Evolutionary conservation across 805 yeast genomes (phyloP).

Genomic region (Torulaspora maleeae): DNA sequence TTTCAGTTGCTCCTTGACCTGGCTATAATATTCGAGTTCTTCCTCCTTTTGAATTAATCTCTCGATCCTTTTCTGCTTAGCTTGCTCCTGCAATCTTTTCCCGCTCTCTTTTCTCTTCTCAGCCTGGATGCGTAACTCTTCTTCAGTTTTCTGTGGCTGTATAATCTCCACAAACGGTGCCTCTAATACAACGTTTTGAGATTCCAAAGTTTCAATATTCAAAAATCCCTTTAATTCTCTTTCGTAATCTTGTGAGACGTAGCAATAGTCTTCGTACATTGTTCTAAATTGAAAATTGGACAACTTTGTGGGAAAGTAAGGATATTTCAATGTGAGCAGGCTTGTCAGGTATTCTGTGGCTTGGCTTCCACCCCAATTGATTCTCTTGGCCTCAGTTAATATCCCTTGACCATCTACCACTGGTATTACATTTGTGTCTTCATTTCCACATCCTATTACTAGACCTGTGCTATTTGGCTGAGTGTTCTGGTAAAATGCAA

Average conservation of each 20-base stretch:
- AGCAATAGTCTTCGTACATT: conserved; percentile 72
- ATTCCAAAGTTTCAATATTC: conserved; percentile 58
- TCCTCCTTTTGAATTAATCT: conserved; percentile 75
- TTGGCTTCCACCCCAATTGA: conserved; percentile 88
- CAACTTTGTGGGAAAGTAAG: conserved; percentile 79
- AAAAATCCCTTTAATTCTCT: conserved; percentile 55
- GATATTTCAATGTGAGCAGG: conserved; percentile 75
- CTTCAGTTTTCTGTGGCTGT: conserved; percentile 72
- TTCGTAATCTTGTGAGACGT: conserved; percentile 63
- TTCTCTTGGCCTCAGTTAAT: conserved; percentile 64
- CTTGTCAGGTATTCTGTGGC: conserved; percentile 59
- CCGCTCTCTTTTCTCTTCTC: conserved; percentile 84
- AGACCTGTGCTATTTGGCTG: conserved; percentile 47
- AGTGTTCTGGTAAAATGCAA: conserved; percentile 63
- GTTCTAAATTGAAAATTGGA: conserved; percentile 57
- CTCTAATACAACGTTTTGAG: conserved; percentile 72
- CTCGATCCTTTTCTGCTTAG: conserved; percentile 76
- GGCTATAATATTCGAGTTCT: conserved; percentile 67
- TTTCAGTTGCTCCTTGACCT: conserved; percentile 49
- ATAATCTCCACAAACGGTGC: conserved; percentile 69
- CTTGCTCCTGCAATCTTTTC: conserved; percentile 85
- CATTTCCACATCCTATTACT: conserved; percentile 80
- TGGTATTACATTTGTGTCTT: conserved; percentile 78
- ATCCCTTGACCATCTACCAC: conserved; percentile 66
- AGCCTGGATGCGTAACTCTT: conserved; percentile 70